A percentile compares a stretch with the other conserved stretches of the same genome.
phyloP scores from a whole-genome alignment of 2,329 filamentous ascomycete species.

The Calonectria montana region DNA sequence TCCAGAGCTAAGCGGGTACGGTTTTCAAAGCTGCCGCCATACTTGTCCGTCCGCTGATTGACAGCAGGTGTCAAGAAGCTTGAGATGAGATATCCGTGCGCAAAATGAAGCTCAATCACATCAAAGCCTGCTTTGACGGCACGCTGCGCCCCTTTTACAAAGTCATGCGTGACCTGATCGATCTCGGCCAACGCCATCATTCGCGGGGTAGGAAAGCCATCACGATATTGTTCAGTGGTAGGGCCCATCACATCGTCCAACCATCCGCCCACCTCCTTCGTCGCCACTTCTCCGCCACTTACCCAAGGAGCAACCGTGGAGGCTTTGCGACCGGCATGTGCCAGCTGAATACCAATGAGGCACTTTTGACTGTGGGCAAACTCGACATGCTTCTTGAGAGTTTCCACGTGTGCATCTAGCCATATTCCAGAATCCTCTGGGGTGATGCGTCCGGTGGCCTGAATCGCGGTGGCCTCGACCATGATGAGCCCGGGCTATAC shows the following conservation, averaged over 20 bases:
- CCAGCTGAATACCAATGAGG: slow-evolving; percentile 76
- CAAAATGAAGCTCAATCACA: slow-evolving; percentile 78
- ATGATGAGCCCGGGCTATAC: slow-evolving; percentile 68
- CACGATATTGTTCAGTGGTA: slow-evolving; percentile 64
- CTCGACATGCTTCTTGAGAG: slow-evolving; percentile 68
- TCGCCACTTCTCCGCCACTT: slow-evolving; percentile 53
- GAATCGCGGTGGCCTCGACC: slow-evolving; percentile 6
- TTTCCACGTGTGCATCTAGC: slow-evolving; percentile 74
- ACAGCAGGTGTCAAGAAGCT: slow-evolving; percentile 75
- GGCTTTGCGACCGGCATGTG: slow-evolving; percentile 73
- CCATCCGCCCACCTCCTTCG: slow-evolving; percentile 63
- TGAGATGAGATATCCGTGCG: slow-evolving; percentile 82
- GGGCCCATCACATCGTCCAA: slow-evolving; percentile 62
- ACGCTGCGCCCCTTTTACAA: slow-evolving; percentile 63
- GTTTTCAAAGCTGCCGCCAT: slow-evolving; percentile 79
- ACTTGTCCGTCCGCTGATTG: slow-evolving; percentile 77
- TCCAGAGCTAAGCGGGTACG: slow-evolving; percentile 76
- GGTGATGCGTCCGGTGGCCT: slow-evolving; percentile 2
- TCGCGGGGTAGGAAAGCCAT: slow-evolving; percentile 68
- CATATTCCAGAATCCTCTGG: slow-evolving; percentile 8
- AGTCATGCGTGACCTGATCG: slow-evolving; percentile 69
- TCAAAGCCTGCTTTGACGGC: slow-evolving; percentile 75
- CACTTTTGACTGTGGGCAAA: slow-evolving; percentile 76
- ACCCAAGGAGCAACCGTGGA: slow-evolving; percentile 68
- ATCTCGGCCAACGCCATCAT: slow-evolving; percentile 77